Percentiles rank a stretch among this genome's conserved stretches.
phyloP scores from a whole-genome alignment of 495 filamentous ascomycete species.

The Podospora tetraspora region DNA sequence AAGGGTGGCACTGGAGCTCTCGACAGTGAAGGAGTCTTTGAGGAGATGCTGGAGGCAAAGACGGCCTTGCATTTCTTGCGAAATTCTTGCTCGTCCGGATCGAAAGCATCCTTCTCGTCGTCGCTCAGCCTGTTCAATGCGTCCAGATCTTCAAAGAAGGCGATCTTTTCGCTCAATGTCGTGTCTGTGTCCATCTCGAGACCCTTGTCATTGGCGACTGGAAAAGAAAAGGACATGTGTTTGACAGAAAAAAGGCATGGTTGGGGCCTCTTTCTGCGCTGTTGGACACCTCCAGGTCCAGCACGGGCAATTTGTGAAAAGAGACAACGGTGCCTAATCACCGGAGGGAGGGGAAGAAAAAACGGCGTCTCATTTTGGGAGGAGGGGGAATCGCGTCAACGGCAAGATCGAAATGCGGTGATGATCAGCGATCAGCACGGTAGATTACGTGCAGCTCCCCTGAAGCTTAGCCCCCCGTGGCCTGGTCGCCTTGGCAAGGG shows the following conservation, averaged over 20 bases:
- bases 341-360: no score
- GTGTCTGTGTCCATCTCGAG: constrained; percentile 17
- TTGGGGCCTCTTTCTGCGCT: neutral
- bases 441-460: neutral
- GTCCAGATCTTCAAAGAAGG: constrained; percentile 28
- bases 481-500: constrained; percentile 2
- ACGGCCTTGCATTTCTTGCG: constrained; percentile 20
- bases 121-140: constrained; percentile 19
- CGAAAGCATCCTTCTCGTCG: constrained; percentile 21
- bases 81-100: constrained; percentile 20
- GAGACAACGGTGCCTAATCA: neutral
- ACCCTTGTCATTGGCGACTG: neutral
- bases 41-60: constrained; percentile 11
- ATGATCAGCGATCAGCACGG: neutral
- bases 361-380: no score
- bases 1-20: neutral
- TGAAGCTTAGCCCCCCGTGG: neutral
- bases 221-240: neutral
- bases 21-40: neutral
- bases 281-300: neutral
- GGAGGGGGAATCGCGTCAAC: neutral
- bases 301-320: neutral
- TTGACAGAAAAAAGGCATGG: neutral
- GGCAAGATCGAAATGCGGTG: neutral
- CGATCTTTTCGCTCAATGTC: constrained; percentile 23